Percentiles rank a stretch among this genome's conserved stretches.
These are phyloP conservation scores for Carex myosuroides DNA, from an alignment of 176 grass and related monocot genomes.

Conservation along the genomic window DNA sequence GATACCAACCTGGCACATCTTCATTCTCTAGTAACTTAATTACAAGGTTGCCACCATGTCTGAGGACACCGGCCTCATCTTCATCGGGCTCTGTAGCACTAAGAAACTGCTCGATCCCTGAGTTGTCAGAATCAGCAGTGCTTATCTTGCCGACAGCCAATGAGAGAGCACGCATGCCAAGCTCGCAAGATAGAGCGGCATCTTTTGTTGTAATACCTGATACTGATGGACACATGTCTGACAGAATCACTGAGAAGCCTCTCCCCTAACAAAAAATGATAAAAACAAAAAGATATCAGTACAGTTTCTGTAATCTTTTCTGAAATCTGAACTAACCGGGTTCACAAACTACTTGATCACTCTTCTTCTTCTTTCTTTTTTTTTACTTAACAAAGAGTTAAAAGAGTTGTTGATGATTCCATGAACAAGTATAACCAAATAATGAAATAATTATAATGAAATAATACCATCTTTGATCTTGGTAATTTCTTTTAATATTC, in stretches of 20 bases:
- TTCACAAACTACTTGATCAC: background rate
- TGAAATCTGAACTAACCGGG: background rate
- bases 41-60: slow-evolving; percentile 55
- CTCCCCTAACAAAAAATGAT: slow-evolving; percentile 36
- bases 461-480: background rate
- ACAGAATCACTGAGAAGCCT: slow-evolving; percentile 78
- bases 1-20: slow-evolving; percentile 7
- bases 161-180: slow-evolving; percentile 57
- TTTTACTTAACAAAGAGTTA: background rate
- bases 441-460: background rate
- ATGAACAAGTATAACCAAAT: background rate
- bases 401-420: background rate
- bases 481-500: background rate
- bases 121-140: slow-evolving; percentile 21
- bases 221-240: slow-evolving; percentile 84
- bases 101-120: slow-evolving; percentile 38
- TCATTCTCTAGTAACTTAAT: slow-evolving; percentile 41
- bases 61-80: slow-evolving; percentile 58
- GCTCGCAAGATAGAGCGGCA: slow-evolving; percentile 66
- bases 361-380: background rate
- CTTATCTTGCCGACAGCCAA: slow-evolving; percentile 68
- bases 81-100: slow-evolving; percentile 39
- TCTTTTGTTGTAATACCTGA: slow-evolving; percentile 91
- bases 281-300: background rate
- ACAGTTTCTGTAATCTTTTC: background rate